A percentile compares a stretch with the other conserved stretches of the same genome.
Evolutionary conservation across 768 basidiomycete genomes (phyloP).

Genomic region (Kwoniella bestiolae): DNA sequence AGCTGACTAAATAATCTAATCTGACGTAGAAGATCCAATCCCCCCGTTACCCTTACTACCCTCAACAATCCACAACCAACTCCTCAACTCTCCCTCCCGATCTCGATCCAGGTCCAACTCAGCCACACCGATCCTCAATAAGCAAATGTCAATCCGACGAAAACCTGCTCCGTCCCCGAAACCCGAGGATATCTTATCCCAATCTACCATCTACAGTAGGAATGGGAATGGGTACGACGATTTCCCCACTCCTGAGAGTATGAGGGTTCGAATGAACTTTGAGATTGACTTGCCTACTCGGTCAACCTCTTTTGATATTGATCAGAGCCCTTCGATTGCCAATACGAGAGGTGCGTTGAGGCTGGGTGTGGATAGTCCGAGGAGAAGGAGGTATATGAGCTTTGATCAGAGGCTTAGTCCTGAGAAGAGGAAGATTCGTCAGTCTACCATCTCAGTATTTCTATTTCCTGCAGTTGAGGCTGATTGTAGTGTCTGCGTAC

Average conservation of each 20-base stretch:
- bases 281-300: conserved; percentile 24
- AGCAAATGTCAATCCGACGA: conserved; percentile 9
- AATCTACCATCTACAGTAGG: neutral
- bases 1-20: too few species aligned
- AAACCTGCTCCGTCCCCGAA: conserved; percentile 26
- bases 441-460: neutral
- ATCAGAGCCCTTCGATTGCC: neutral
- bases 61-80: neutral
- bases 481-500: neutral
- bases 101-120: neutral
- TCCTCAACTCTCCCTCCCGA: neutral
- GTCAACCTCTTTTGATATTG: neutral
- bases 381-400: conserved; percentile 21
- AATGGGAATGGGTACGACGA: conserved; percentile 1
- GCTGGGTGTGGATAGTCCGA: conserved; percentile 9
- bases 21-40: conserved; percentile 7
- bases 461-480: too few species aligned
- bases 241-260: conserved; percentile 26
- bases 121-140: neutral
- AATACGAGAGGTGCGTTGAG: neutral
- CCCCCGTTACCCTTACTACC: neutral
- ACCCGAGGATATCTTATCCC: conserved; percentile 6
- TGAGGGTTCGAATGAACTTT: conserved; percentile 26
- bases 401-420: conserved; percentile 13
- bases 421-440: conserved; percentile 1